A percentile compares a stretch with the other conserved stretches of the same genome.
These are phyloP conservation scores for Papiliotrema nemorosa DNA, from an alignment of 1,284 basidiomycete genomes.

Conservation along the genomic window DNA sequence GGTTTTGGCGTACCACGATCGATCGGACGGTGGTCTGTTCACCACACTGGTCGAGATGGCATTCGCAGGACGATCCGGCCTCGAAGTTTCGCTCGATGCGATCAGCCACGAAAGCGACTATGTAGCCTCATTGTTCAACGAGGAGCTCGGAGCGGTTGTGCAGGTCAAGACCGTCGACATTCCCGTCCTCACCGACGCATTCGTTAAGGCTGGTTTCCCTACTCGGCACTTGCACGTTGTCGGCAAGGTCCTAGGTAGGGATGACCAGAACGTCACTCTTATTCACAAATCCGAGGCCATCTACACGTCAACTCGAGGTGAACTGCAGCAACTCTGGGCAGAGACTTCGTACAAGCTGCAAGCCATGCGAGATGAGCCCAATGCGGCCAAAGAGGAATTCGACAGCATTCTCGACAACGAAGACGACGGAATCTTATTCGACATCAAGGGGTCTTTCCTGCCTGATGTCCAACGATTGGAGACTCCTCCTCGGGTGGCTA, in stretches of 20 bases:
- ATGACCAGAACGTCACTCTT: conserved; percentile 64
- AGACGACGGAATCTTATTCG: conserved; percentile 68
- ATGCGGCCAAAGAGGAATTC: conserved; percentile 77
- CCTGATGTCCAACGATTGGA: conserved; percentile 45
- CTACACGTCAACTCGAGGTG: conserved; percentile 64
- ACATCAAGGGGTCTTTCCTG: conserved; percentile 61
- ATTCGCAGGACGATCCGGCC: conserved; percentile 84
- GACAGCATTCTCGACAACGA: conserved; percentile 67
- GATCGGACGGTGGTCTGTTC: conserved; percentile 94
- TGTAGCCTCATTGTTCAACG: conserved; percentile 81
- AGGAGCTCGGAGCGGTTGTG: conserved; percentile 90
- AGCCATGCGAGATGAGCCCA: conserved; percentile 76
- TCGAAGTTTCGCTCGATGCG: conserved; percentile 52
- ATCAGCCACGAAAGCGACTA: conserved; percentile 55
- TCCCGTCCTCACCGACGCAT: conserved; percentile 58
- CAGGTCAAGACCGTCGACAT: conserved; percentile 72
- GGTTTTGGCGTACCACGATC: conserved; percentile 94
- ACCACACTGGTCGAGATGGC: conserved; percentile 92
- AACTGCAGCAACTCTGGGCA: conserved; percentile 82
- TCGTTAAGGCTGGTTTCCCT: conserved; percentile 70
- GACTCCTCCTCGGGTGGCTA: conserved; percentile 79
- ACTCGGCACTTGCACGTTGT: conserved; percentile 68
- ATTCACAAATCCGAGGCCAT: conserved; percentile 56
- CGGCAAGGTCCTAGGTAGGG: conserved; percentile 60
- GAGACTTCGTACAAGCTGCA: conserved; percentile 96